A percentile compares a stretch with the other conserved stretches of the same genome.
phyloP scores from a whole-genome alignment of 2,329 filamentous ascomycete species.

The Aspergillus glaucus region DNA sequence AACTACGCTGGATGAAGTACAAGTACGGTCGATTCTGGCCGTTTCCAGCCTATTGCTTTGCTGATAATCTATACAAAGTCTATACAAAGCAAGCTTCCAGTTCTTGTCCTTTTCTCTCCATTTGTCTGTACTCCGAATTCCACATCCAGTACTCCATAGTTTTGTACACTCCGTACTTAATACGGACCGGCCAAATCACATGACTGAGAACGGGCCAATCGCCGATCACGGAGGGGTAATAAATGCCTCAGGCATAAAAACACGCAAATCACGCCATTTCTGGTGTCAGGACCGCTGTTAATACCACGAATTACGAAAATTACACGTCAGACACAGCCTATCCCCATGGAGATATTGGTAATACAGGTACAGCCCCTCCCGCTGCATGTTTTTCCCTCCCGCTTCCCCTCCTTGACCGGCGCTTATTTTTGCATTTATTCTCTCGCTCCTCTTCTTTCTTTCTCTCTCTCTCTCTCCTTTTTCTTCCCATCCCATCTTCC shows the following conservation, averaged over 20 bases:
- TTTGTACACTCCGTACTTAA: too few relatives aligned
- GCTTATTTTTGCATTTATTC: conserved; percentile 3
- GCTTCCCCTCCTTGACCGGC: conserved; percentile 1
- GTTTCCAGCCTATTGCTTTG: too few relatives aligned
- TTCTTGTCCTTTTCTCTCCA: too few relatives aligned
- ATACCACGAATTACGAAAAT: conserved; percentile 13
- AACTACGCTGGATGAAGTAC: background rate
- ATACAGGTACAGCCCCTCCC: background rate
- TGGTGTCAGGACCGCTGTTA: background rate
- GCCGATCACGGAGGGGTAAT: background rate
- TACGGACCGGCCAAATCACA: background rate
- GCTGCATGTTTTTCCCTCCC: background rate
- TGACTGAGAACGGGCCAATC: background rate
- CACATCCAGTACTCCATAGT: too few relatives aligned
- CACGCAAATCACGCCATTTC: conserved; percentile 3
- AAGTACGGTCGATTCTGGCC: too few relatives aligned
- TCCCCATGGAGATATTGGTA: background rate
- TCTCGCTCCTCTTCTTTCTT: conserved; percentile 3
- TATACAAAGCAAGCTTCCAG: too few relatives aligned
- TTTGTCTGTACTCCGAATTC: too few relatives aligned
- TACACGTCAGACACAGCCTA: background rate
- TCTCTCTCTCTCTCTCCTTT: conserved; percentile 18
- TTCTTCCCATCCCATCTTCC: conserved; percentile 15
- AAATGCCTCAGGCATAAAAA: background rate
- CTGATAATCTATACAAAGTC: too few relatives aligned